Evolutionary conservation across 2,329 filamentous ascomycete species (phyloP).

Genomic region (Tolypocladium nubicola): DNA sequence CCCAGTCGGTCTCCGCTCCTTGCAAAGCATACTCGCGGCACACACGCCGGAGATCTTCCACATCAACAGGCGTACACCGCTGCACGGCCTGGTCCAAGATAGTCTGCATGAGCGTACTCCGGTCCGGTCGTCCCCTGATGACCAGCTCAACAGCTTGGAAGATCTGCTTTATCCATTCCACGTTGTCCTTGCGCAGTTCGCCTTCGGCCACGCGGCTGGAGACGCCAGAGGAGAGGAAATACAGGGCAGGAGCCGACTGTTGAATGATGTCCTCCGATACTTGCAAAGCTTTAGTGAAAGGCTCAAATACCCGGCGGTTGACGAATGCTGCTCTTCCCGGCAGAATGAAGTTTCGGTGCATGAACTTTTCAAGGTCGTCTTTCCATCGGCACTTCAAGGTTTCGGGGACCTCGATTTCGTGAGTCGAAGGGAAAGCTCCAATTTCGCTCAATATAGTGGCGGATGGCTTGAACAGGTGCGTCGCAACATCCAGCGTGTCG

Average conservation of each 20-base stretch:
- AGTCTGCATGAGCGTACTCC: slow-evolving; percentile 17
- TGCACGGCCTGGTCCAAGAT: slow-evolving; percentile 19
- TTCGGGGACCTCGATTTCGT: slow-evolving; percentile 7
- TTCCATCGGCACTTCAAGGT: slow-evolving; percentile 27
- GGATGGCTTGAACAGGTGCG: slow-evolving; percentile 29
- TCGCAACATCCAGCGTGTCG: slow-evolving; percentile 38
- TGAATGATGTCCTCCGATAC: slow-evolving; percentile 23
- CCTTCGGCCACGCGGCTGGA: slow-evolving; percentile 12
- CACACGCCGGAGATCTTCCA: slow-evolving; percentile 28
- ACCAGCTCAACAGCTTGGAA: slow-evolving; percentile 21
- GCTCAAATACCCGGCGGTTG: slow-evolving; percentile 28
- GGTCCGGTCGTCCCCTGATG: slow-evolving; percentile 12
- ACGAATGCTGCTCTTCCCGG: slow-evolving; percentile 38
- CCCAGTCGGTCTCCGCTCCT: slow-evolving; percentile 27
- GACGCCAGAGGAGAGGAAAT: slow-evolving; percentile 26
- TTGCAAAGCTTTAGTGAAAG: slow-evolving; percentile 29
- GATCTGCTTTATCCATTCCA: slow-evolving; percentile 26
- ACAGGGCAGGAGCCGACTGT: slow-evolving; percentile 32
- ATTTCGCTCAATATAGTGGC: slow-evolving; percentile 29
- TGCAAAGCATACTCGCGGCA: slow-evolving; percentile 31
- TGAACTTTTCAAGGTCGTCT: slow-evolving; percentile 34
- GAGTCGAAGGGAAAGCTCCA: slow-evolving; percentile 15
- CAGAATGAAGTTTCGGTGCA: slow-evolving; percentile 39
- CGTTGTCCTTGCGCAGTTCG: slow-evolving; percentile 21
- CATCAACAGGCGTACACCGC: slow-evolving; percentile 23